Percentiles rank a stretch among this genome's conserved stretches.
Evolutionary conservation across 345 rosid genomes (phyloP).

Genomic region (Aegle marmelos): DNA sequence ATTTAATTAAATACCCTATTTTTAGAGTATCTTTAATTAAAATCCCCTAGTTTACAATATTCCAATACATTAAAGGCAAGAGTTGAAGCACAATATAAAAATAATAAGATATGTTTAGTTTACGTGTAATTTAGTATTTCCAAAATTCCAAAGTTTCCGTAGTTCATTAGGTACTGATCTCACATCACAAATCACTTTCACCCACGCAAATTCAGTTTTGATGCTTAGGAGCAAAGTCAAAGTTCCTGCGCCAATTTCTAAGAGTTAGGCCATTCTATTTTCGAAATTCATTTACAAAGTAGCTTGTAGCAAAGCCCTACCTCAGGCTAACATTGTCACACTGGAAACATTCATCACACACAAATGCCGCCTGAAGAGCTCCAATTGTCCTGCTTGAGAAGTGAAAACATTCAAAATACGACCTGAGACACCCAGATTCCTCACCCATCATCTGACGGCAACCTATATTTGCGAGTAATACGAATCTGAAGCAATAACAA

Average conservation of each 20-base stretch:
- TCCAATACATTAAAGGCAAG: not conserved
- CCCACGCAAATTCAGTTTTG: not conserved
- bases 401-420: not conserved
- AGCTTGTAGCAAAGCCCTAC: not conserved
- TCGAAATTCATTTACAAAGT: not conserved
- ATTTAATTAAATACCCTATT: no score
- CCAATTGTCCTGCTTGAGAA: not conserved
- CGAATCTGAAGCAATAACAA: constrained; percentile 54
- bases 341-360: not conserved
- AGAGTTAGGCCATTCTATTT: not conserved
- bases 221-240: not conserved
- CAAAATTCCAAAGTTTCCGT: not conserved
- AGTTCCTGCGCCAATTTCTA: not conserved
- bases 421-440: constrained; percentile 1
- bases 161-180: not conserved
- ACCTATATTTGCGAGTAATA: constrained; percentile 63
- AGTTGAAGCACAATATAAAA: not conserved
- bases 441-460: constrained; percentile 36
- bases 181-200: not conserved
- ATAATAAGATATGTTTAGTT: not conserved
- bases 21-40: no score
- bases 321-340: not conserved
- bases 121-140: not conserved
- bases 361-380: not conserved
- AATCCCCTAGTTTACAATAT: no score